Percentiles rank a stretch among this genome's conserved stretches.
These are phyloP conservation scores for Laetiporus sulphureus DNA, from an alignment of 1,284 basidiomycete species.

Conservation along the genomic window DNA sequence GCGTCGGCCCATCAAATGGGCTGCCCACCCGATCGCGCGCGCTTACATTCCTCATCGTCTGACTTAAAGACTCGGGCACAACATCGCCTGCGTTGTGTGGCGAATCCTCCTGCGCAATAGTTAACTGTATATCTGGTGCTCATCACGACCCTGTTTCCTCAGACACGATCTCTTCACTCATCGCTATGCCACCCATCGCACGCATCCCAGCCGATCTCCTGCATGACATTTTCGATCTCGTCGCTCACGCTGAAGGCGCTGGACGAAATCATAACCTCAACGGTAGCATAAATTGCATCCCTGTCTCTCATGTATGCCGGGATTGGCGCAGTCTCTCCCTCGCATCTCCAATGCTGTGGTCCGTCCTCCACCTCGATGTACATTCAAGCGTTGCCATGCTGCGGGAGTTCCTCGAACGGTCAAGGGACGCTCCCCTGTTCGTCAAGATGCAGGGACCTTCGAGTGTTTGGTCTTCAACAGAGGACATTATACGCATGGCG, in stretches of 20 bases:
- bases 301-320: constrained; percentile 6
- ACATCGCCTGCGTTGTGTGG: too few relatives aligned
- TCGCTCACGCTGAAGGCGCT: not conserved
- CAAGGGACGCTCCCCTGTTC: not conserved
- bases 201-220: not conserved
- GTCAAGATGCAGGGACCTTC: constrained; percentile 1
- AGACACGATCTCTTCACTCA: too few relatives aligned
- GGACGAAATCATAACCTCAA: not conserved
- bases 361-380: constrained; percentile 1
- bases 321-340: constrained; percentile 6
- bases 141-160: too few relatives aligned
- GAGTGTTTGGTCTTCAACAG: constrained; percentile 2
- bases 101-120: too few relatives aligned
- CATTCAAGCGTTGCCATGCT: not conserved
- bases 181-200: too few relatives aligned
- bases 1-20: too few relatives aligned
- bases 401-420: constrained; percentile 2
- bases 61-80: too few relatives aligned
- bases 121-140: too few relatives aligned
- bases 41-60: too few relatives aligned
- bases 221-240: constrained; percentile 1
- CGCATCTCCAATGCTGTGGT: constrained; percentile 5
- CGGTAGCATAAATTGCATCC: not conserved
- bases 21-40: too few relatives aligned
- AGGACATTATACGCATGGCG: constrained; percentile 2